Percentiles rank a stretch among this genome's conserved stretches.
Conservation (phyloP, 2,329 filamentous ascomycete genomes). For the Alternaria incomplexa region DNA sequence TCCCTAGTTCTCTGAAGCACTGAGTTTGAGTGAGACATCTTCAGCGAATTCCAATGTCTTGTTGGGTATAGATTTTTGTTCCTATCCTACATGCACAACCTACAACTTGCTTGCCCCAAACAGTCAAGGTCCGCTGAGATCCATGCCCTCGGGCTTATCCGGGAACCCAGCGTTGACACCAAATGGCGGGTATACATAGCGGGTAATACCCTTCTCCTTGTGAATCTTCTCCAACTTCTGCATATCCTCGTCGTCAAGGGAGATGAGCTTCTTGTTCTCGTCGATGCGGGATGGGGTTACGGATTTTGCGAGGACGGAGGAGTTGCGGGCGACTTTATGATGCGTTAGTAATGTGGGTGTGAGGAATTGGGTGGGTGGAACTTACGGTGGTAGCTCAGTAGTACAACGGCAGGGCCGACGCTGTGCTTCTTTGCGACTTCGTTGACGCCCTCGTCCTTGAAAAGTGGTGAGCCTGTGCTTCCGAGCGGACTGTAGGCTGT, state of each 20-base stretch:
- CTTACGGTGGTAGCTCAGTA: constrained; percentile 76
- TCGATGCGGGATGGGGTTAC: constrained; percentile 72
- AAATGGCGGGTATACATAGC: constrained; percentile 58
- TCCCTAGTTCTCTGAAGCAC: neutral
- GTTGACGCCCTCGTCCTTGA: constrained; percentile 55
- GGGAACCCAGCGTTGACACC: constrained; percentile 58
- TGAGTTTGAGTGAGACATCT: neutral
- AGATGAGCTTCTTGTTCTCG: constrained; percentile 71
- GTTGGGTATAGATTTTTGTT: constrained; percentile 18
- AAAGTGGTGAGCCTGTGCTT: constrained; percentile 56
- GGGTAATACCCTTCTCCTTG: constrained; percentile 55
- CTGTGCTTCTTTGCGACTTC: constrained; percentile 58
- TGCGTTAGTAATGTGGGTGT: neutral
- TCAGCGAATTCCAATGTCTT: neutral
- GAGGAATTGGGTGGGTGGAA: constrained; percentile 11
- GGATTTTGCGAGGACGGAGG: constrained; percentile 76
- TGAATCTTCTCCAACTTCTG: constrained; percentile 55
- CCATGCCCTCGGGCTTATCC: constrained; percentile 52
- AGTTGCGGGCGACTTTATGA: constrained; percentile 67
- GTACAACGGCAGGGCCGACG: constrained; percentile 60
- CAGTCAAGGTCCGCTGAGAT: constrained; percentile 41
- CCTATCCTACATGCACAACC: constrained; percentile 1
- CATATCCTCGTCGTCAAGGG: constrained; percentile 69
- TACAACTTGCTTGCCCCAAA: constrained; percentile 11
- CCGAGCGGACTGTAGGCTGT: constrained; percentile 69